Evolutionary conservation across 148 eudicot genomes (phyloP), one percentile per base, ranked within the genome.

Genomic region (Selenicereus undatus): DNA sequence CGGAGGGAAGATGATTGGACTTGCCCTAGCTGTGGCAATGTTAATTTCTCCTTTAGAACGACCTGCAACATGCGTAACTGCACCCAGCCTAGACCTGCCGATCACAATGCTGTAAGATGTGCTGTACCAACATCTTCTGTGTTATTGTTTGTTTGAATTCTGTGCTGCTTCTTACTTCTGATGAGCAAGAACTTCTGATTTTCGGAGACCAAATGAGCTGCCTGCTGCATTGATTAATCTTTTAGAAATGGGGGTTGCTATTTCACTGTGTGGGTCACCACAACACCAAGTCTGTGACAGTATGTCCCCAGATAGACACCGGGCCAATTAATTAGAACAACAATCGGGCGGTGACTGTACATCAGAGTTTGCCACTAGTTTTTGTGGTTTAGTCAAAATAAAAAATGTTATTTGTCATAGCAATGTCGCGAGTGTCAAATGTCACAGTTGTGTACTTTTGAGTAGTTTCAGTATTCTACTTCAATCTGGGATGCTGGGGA

Each of bases 1-100:
- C 97, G 98, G 24, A 92, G 98, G 86, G 98, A 96, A 87, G 99
- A 96, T 90, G 99, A 96, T 78, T 94, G 99, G 99, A 93, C 98
- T 36, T 96, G 99, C 76, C 98, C 99, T 43, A 89, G 93, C 73
- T 96, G 99, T 84, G 99, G 99, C 79, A 96, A 96, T 88, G 98
- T 93, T 82, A 96, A 96, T 80, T 96, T 93, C 71, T 96, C 99
- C 60, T 96, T 96, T 58, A 89, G 98, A 84, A 96, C 99, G 56
- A 96, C 97, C 17, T 96, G 99, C 90, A 96, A 96, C 84, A 93
- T 93, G 98, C 97, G 97, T 12, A 96, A 91, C 81, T 96, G 99
- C 84, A 92, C 97, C 27, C 98, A 96, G 86, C 89, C 99, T 27
- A 89, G 99, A 83, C 99, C 99, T 72, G 97, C 99, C 77, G 95